Conservation (phyloP, 2,329 filamentous ascomycete genomes). For the Pezicula carpinea region DNA sequence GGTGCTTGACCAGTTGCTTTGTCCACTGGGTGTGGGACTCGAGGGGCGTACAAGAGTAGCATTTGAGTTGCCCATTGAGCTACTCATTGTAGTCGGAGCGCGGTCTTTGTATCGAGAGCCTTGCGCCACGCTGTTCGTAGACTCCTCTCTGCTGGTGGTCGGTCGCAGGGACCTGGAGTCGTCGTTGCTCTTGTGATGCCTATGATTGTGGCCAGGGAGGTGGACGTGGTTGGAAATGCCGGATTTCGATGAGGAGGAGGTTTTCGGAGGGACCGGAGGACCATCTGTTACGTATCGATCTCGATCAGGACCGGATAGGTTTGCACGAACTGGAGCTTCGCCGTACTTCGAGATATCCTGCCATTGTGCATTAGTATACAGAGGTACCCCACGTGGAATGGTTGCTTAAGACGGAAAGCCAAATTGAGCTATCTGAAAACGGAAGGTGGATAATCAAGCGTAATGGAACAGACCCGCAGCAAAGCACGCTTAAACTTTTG, state of each 20-base stretch:
- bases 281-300: constrained; percentile 54
- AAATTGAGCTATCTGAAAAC: constrained; percentile 18
- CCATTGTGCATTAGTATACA: constrained; percentile 3
- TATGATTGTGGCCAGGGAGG: constrained; percentile 57
- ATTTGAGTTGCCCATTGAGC: constrained; percentile 22
- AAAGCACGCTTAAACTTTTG: neutral
- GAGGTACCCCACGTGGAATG: constrained; percentile 1
- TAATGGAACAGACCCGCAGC: neutral
- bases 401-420: neutral
- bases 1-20: constrained; percentile 45
- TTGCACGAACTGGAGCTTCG: constrained; percentile 70
- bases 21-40: constrained; percentile 76
- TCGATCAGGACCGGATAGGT: constrained; percentile 64
- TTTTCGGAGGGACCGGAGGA: constrained; percentile 50
- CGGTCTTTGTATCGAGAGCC: constrained; percentile 43
- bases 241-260: constrained; percentile 58
- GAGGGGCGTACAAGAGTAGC: constrained; percentile 54
- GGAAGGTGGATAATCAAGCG: constrained; percentile 2
- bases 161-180: constrained; percentile 64
- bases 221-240: constrained; percentile 52
- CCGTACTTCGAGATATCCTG: constrained; percentile 74
- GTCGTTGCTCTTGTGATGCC: constrained; percentile 68
- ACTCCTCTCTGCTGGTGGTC: constrained; percentile 72
- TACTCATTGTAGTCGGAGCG: constrained; percentile 23
- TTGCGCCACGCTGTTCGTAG: constrained; percentile 42